Percentiles rank a stretch among this genome's conserved stretches.
These are phyloP conservation scores for Anethum foeniculum DNA, from an alignment of 140 eudicot genomes.

Conservation along the genomic window DNA sequence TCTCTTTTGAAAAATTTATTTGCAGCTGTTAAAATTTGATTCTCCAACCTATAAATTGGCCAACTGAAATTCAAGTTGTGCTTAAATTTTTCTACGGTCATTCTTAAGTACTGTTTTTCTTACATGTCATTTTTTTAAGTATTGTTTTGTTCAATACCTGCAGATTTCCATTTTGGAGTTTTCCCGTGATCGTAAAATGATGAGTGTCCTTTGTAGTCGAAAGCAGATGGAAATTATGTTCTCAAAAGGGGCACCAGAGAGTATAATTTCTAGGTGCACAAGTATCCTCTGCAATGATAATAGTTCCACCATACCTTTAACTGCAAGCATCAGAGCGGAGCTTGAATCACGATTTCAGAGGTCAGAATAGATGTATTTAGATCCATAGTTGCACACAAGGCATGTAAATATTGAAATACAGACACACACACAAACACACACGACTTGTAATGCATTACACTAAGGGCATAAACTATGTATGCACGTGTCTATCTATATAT, in stretches of 20 bases:
- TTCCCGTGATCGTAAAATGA: conserved; percentile 99
- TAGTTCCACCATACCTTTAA: conserved; percentile 82
- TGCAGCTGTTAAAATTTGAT: not conserved
- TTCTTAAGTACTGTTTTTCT: not conserved
- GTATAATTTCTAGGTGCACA: conserved; percentile 77
- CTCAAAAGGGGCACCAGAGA: conserved; percentile 99
- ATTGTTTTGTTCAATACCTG: conserved; percentile 15
- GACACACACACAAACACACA: not conserved
- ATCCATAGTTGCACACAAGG: not conserved
- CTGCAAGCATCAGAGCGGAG: conserved; percentile 60
- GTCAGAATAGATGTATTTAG: conserved; percentile 24
- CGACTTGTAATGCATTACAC: not conserved
- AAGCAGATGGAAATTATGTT: conserved; percentile 89
- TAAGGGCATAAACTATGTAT: not conserved
- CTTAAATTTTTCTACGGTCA: not conserved
- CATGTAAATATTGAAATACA: not conserved
- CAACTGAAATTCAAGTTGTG: not conserved
- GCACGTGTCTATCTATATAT: not conserved
- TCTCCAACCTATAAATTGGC: not conserved
- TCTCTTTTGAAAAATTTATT: not conserved
- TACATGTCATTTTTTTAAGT: conserved; percentile 2
- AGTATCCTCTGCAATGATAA: conserved; percentile 83
- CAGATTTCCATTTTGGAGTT: conserved; percentile 89
- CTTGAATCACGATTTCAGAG: conserved; percentile 77
- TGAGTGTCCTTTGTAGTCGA: conserved; percentile 98